Evolutionary conservation across 352 stramenopile genomes (phyloP).

Genomic region (Phytopythium boreale): DNA sequence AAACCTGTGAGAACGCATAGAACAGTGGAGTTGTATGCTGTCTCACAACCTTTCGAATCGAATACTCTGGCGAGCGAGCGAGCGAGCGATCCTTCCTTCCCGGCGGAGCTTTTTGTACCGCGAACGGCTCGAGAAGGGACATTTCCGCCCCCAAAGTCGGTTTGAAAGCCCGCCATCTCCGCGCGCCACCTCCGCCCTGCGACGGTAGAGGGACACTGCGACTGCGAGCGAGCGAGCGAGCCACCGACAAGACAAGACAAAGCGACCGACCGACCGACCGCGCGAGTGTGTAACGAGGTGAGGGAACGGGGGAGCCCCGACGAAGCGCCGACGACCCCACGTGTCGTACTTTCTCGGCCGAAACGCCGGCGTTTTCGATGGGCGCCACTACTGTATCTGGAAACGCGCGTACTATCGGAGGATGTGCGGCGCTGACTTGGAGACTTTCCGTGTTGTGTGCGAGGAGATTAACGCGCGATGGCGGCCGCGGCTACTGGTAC

Average conservation of each 20-base stretch:
- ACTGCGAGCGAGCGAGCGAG: background rate
- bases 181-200: background rate
- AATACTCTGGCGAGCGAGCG: too few relatives aligned
- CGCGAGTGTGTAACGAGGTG: background rate
- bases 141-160: constrained; percentile 1
- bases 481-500: constrained; percentile 26
- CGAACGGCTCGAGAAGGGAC: background rate
- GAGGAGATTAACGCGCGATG: constrained; percentile 9
- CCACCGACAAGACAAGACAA: background rate
- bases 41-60: too few relatives aligned
- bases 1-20: too few relatives aligned
- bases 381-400: too few relatives aligned
- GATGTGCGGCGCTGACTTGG: background rate
- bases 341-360: background rate
- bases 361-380: too few relatives aligned
- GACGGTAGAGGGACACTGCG: background rate
- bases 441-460: background rate
- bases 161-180: background rate
- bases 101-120: background rate
- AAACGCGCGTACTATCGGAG: too few relatives aligned
- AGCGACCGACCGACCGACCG: background rate
- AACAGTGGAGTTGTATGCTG: too few relatives aligned
- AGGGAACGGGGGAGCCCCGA: background rate
- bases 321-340: too few relatives aligned
- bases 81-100: background rate